A percentile compares a stretch with the other conserved stretches of the same genome.
These are phyloP conservation scores for Sugiyamaella pinicola DNA, from an alignment of 1,139 yeast genomes.

Conservation along the genomic window DNA sequence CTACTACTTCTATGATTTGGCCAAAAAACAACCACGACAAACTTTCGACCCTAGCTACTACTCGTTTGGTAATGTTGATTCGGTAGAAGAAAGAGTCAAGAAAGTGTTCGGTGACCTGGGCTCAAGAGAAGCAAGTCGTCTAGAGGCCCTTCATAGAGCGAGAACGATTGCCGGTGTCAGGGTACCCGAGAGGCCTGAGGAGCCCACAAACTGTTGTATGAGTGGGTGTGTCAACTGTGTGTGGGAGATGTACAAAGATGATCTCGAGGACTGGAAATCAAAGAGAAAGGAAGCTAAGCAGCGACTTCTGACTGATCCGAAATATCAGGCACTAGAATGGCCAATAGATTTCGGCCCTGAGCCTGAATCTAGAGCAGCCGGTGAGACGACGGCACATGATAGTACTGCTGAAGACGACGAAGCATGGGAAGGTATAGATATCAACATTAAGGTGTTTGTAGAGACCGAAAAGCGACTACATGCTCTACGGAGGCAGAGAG, in stretches of 20 bases:
- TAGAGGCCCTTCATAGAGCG: slow-evolving; percentile 37
- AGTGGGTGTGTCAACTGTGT: slow-evolving; percentile 96
- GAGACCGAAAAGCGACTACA: slow-evolving; percentile 56
- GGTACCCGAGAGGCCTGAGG: slow-evolving; percentile 80
- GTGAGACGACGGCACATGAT: slow-evolving; percentile 2
- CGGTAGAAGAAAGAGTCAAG: slow-evolving; percentile 25
- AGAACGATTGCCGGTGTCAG: slow-evolving; percentile 62
- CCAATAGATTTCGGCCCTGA: slow-evolving; percentile 83
- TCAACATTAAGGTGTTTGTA: slow-evolving; percentile 78
- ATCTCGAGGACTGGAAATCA: slow-evolving; percentile 75
- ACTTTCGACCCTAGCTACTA: slow-evolving; percentile 33
- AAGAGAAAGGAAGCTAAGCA: slow-evolving; percentile 63
- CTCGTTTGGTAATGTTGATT: slow-evolving; percentile 23
- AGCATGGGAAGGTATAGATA: slow-evolving; percentile 71
- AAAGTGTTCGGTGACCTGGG: slow-evolving; percentile 45
- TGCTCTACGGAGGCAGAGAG: slow-evolving; percentile 9
- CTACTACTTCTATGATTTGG: slow-evolving; percentile 41
- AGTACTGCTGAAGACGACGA: slow-evolving; percentile 43
- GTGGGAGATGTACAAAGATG: slow-evolving; percentile 91
- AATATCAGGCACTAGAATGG: slow-evolving; percentile 55
- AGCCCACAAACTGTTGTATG: slow-evolving; percentile 97
- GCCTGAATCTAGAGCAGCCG: slow-evolving; percentile 41
- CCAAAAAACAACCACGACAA: slow-evolving; percentile 33
- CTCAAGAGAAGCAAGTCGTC: slow-evolving; percentile 41
- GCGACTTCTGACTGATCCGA: slow-evolving; percentile 42